These are phyloP conservation scores for Penicillium goetzii DNA, from an alignment of 495 filamentous ascomycete species.

Conservation along the genomic window DNA sequence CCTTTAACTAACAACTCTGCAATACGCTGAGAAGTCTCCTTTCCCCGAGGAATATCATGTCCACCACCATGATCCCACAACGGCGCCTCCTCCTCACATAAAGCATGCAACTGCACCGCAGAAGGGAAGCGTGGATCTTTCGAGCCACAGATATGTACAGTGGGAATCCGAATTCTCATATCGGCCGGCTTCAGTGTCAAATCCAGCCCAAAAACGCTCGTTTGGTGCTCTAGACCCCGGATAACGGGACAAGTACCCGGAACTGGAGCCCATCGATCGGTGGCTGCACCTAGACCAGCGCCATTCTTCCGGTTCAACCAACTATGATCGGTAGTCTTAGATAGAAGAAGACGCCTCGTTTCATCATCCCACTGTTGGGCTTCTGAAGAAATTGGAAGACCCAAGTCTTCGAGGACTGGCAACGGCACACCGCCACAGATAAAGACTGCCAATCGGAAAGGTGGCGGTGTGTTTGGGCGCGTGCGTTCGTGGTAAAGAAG, in stretches of 20 bases:
- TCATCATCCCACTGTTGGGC: background rate
- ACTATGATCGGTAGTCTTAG: background rate
- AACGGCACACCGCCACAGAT: background rate
- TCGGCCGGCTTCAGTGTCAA: background rate
- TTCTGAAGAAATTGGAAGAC: background rate
- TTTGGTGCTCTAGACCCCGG: background rate
- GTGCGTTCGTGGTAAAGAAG: background rate
- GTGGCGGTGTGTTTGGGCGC: background rate
- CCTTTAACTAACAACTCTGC: constrained; percentile 5
- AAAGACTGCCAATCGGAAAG: background rate
- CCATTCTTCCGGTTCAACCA: background rate
- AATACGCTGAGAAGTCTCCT: background rate
- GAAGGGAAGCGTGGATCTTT: background rate
- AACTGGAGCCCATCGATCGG: background rate
- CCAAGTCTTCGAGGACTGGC: background rate
- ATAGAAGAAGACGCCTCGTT: background rate
- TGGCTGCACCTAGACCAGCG: background rate
- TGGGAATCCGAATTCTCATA: background rate
- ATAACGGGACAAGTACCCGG: background rate
- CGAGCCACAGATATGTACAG: background rate
- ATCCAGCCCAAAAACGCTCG: background rate
- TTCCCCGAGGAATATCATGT: constrained; percentile 6
- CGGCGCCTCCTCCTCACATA: background rate
- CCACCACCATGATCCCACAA: background rate
- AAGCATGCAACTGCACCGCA: background rate